Base-by-base conservation (phyloP, 345 rosid species). In the Acer saccharum region DNA sequence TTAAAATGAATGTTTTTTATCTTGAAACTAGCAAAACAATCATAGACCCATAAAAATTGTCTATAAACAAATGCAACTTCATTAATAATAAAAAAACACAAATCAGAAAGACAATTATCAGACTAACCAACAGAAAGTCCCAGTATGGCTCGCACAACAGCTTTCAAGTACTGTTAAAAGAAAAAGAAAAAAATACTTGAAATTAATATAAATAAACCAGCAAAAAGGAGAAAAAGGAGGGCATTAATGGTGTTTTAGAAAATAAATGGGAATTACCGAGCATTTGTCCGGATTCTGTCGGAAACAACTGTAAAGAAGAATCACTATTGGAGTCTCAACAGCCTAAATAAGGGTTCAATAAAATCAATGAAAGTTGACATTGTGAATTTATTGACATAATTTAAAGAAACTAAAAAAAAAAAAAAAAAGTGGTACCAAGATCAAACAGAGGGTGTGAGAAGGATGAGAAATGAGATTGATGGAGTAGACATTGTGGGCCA, bases 41-140 rank as follows among this genome's bases (percentile, higher is more conserved):
- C 32, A 29, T 29, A 29, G 32, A 44, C 27, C 43, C 52, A 62
- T 10, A 72, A 2, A 29, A 29, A 29, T 29, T 29, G 32, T 29
- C 27, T 29, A 29, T 29, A 29, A 29, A 29, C 32, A 29, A 29
- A 29, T 29, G 32, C 32, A 29, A 29, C 32, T 29, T 29, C 32
- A 29, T 29, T 29, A 29, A 29, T 29, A 25, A 25, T 0, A 25
- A 29, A 18, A 27, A 12, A 72, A 3, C 27, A 13, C 11, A 21
- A 39, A 72, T 41, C 44, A 41, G 44, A 41, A 1, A 41, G 7
- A 41, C 7, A 27, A 13, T 39, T 25, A 41, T 61, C 16, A 80
- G 1, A 87, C 98, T 87, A 75, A 95, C 96, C 99, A 14, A 81
- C 68, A 58, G 93, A 86, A 3, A 95, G 84, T 35, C 90, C 95